Evolutionary conservation across 163 green algal species (phyloP), one percentile per base, ranked within the genome.

Genomic region (Chloroidium sp.): DNA sequence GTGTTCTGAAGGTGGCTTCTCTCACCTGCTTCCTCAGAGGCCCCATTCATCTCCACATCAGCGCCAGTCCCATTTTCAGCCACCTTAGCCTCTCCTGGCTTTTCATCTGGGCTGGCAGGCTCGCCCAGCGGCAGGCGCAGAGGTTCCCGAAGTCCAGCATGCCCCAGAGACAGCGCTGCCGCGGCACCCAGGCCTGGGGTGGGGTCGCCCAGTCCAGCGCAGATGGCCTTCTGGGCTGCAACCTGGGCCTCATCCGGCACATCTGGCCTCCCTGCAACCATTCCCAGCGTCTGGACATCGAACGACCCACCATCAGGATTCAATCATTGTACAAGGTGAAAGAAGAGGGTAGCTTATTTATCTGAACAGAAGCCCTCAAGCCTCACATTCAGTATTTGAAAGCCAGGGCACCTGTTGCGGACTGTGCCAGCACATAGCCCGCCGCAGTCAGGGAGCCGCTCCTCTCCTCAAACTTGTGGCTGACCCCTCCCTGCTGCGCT

Each of bases 131-230:
- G 74, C 67, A 67, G 80, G 76, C 36, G 81, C 14, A 88, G 85
- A 75, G 80, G 82, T 1, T 80, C 83, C 8, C 83, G 78, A 69
- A 96, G 83, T 13, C 82, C 82, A 0, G 85, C 84, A 62, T 88
- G 86, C 2, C 87, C 92, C 74, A 96, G 80, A 0, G 88, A 87
- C 14, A 86, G 57, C 0, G 90, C 92, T 2, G 91, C 89, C 2
- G 84, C 79, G 0, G 85, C 83, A 10, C 87, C 87, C 69, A 93
- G 79, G 59, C 68, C 69, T 12, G 80, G n/a, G 69, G 79, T 68
- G n/a, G 69, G 59, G 64, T 79, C 72, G 68, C 74, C 72, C 69
- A 82, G 62, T 6, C 4, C 62, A 69, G 84, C 62, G 76, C 59
- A 60, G 4, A 79, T 62, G 76, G 76, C 79, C 58, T 67, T n/a